phyloP scores from a whole-genome alignment of 148 eudicot genomes.

The Fagopyrum esculentum region DNA sequence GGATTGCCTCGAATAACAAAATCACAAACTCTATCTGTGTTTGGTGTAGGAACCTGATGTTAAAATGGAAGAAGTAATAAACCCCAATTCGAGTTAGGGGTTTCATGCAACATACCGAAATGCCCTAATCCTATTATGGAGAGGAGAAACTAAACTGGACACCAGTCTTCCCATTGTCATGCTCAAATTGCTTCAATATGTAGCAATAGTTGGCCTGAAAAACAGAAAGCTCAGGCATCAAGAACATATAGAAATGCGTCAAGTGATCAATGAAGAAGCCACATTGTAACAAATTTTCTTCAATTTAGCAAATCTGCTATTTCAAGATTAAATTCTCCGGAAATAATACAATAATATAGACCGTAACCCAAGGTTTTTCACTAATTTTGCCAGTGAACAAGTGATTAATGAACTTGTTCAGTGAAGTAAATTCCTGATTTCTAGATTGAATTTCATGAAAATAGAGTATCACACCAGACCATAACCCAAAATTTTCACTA shows the following conservation, averaged over 20 bases:
- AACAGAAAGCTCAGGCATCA: neutral
- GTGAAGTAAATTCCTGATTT: neutral
- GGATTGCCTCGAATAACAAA: neutral
- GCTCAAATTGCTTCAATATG: conserved; percentile 54
- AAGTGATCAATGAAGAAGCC: neutral
- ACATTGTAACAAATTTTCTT: too few relatives aligned
- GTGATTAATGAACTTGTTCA: neutral
- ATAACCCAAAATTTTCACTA: neutral
- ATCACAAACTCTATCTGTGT: conserved; percentile 5
- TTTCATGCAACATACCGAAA: neutral
- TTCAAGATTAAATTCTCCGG: too few relatives aligned
- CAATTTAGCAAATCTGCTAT: too few relatives aligned
- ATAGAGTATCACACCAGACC: neutral
- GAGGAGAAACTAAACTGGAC: conserved; percentile 86
- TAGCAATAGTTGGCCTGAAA: conserved; percentile 83
- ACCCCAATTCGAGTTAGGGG: neutral
- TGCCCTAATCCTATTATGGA: conserved; percentile 23
- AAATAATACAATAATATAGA: too few relatives aligned
- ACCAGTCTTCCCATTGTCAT: conserved; percentile 85
- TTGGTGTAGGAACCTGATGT: neutral
- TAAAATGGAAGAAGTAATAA: neutral
- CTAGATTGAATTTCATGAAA: neutral
- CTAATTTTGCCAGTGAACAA: neutral
- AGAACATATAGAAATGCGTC: neutral
- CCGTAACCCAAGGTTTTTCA: too few relatives aligned